Evolutionary conservation across 129 eudicot species (phyloP), one percentile per base, ranked within the genome.

Genomic region (Chrysanthemum seticuspe): DNA sequence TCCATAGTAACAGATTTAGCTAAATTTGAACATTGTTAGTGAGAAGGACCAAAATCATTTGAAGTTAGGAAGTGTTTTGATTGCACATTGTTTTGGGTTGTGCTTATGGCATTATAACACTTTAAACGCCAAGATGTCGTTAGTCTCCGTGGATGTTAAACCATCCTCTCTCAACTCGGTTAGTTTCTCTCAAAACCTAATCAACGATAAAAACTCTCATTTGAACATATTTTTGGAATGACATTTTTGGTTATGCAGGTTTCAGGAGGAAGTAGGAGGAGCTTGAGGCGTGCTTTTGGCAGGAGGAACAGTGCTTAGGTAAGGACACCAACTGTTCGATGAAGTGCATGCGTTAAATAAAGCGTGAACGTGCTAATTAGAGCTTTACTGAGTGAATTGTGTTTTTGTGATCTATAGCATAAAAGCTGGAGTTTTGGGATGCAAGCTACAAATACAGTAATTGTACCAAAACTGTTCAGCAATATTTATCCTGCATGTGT

Each of bases 101-200:
- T 27, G 31, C 31, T 27, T 27, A 27, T 27, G 31, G 31, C 31
- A 27, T 27, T 27, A 27, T 27, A 27, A 2, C 31, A 27, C 31
- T 27, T 27, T 27, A 27, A 27, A 27, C 31, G 96, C 97, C 16
- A 92, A 83, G 85, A 89, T 92, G 96, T 88, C 93, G 19, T 70
- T 89, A 73, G 74, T 82, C 7, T 81, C 93, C 36, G 71, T 72
- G 34, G 81, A 81, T 13, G 48, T 83, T 27, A 81, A 82, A 45
- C 76, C 87, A 2, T 81, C 84, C 21, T 49, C 85, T 3, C 81
- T 64, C 15, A 34, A 81, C 23, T 10, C 75, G 69, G 84, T 68
- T 73, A 25, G 88, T 21, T 76, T 62, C 31, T 21, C 27, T 4
- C 12, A 5, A 21, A 50, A 62, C 29, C n/a, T 50, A 4, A 23